Conservation (phyloP, 23 red algal species). For the Gracilaria caudata region DNA sequence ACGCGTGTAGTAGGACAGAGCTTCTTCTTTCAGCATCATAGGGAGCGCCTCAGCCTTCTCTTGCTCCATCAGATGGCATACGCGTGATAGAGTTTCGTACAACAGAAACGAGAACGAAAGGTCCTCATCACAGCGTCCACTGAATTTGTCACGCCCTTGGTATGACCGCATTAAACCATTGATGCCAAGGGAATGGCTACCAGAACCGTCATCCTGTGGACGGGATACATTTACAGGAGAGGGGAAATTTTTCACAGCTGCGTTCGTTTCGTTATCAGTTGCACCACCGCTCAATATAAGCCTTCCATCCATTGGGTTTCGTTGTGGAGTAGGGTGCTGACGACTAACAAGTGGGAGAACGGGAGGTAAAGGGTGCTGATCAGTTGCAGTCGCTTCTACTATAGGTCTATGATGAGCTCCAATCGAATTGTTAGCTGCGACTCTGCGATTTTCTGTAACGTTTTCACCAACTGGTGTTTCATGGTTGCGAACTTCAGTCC, state of each 20-base stretch:
- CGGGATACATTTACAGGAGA: neutral
- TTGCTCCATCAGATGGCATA: neutral
- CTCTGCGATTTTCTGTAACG: neutral
- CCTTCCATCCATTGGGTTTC: neutral
- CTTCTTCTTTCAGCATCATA: constrained; percentile 2
- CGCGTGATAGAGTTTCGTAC: constrained; percentile 6
- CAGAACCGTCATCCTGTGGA: neutral
- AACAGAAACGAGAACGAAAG: constrained; percentile 17
- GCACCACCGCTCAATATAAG: neutral
- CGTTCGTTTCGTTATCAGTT: neutral
- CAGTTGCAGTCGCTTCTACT: too few relatives aligned
- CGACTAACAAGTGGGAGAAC: neutral
- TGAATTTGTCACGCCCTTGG: constrained; percentile 9
- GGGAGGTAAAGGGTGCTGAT: too few relatives aligned
- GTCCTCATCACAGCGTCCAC: constrained; percentile 26
- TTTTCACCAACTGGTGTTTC: neutral
- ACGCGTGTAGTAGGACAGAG: neutral
- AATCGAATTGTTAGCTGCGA: neutral
- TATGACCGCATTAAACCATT: constrained; percentile 20
- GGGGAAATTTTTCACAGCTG: neutral
- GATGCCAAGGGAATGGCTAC: neutral
- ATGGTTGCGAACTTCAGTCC: neutral
- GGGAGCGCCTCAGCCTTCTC: constrained; percentile 30
- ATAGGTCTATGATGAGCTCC: neutral
- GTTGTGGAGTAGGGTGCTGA: neutral